Percentiles rank a stretch among this genome's conserved stretches.
phyloP scores from a whole-genome alignment of 768 basidiomycete genomes.

The Amanita muscaria region DNA sequence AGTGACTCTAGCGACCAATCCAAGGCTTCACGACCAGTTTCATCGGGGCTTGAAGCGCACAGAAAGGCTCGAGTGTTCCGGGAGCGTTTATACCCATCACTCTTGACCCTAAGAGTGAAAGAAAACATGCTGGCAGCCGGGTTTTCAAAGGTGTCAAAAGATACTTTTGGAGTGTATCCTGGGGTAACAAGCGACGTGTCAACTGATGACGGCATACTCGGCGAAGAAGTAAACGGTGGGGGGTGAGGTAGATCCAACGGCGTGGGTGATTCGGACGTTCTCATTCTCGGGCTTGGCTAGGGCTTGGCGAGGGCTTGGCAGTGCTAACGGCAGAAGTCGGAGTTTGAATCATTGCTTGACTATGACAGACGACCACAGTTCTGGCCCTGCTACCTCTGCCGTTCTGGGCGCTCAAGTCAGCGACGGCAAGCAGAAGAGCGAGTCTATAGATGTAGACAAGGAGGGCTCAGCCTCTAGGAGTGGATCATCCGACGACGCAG shows the following conservation, averaged over 20 bases:
- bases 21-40: slow-evolving; percentile 79
- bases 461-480: neutral
- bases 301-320: too few species aligned
- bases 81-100: slow-evolving; percentile 67
- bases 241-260: neutral
- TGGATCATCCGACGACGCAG: neutral
- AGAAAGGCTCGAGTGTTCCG: slow-evolving; percentile 81
- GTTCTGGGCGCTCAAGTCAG: too few species aligned
- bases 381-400: neutral
- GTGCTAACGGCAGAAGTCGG: slow-evolving; percentile 3
- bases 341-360: too few species aligned
- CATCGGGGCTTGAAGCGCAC: slow-evolving; percentile 82
- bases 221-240: slow-evolving; percentile 7
- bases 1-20: slow-evolving; percentile 89
- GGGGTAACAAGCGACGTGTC: slow-evolving; percentile 14
- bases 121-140: slow-evolving; percentile 76
- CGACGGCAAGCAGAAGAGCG: neutral
- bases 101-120: slow-evolving; percentile 80
- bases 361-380: neutral
- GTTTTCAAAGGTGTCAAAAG: slow-evolving; percentile 85
- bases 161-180: slow-evolving; percentile 61
- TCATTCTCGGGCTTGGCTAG: too few species aligned
- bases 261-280: neutral
- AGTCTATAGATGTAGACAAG: neutral
- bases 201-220: neutral